Base-by-base conservation (phyloP, 2,329 filamentous ascomycete species). In the Talaromyces sp. region DNA sequence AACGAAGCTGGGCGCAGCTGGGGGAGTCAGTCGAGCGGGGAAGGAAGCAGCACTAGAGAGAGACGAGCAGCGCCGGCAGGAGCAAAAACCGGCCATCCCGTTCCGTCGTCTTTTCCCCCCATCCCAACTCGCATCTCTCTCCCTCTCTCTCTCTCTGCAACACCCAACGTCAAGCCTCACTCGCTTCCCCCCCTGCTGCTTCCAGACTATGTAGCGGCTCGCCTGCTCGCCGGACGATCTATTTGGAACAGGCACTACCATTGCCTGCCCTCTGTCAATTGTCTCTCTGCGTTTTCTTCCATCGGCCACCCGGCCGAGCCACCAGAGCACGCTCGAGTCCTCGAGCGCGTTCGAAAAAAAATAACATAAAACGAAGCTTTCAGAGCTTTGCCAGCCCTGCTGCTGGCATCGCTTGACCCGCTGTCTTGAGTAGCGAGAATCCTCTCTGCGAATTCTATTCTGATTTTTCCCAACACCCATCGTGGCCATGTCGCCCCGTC, bases 401-500 rank as follows among this genome's bases (percentile, higher is more conserved):
- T 63, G 35, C 24, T 43, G 32, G 32, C 26, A 19, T 57, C 17
- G 29, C 27, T 19, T 26, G 29, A 17, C 11, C 48, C 54, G 54
- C 17, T 26, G 26, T 43, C 31, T 27, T 31, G 48, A 19, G 50
- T 43, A 60, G 59, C 54, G 54, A 46, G 27, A 31, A 9, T n/a
- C 50, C 32, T 35, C 17, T 10, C 19, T 19, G 19, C 11, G 48
- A 2, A 9, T 7, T 21, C n/a, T 52, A 26, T 29, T n/a, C 26
- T 17, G 14, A 29, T 8, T 29, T 29, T 29, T 29, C 48, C 29
- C 48, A 21, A 7, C 24, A 27, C 27, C 24, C 48, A 52, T 26
- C 27, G 51, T 58, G 51, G 48, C 71, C 70, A 85, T 85, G 82
- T 83, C 89, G 73, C 90, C 90, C 74, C 89, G 93, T 79, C 90